Percentiles rank a stretch among this genome's conserved stretches.
Evolutionary conservation across 2,329 filamentous ascomycete genomes (phyloP).

Genomic region (Pseudogymnoascus sp.): DNA sequence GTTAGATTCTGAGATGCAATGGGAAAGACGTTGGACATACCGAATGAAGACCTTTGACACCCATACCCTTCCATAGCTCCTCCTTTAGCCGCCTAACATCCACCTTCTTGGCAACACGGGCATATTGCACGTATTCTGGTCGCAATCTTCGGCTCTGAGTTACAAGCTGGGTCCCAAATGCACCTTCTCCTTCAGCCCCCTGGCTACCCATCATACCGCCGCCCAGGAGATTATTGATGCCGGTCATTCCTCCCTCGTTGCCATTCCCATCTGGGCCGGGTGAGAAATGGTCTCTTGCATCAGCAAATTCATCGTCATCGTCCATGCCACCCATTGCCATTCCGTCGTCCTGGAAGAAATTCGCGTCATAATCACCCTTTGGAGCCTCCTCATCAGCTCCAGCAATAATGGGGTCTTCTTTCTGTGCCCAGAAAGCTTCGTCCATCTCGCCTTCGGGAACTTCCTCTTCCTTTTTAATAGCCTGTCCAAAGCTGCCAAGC

Average conservation of each 20-base stretch:
- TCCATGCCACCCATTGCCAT: constrained; percentile 54
- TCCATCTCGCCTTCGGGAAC: constrained; percentile 72
- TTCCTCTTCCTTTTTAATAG: constrained; percentile 41
- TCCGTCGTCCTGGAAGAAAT: constrained; percentile 92
- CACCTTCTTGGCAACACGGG: constrained; percentile 62
- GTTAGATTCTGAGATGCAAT: constrained; percentile 12
- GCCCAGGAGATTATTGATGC: constrained; percentile 42
- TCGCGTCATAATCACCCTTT: constrained; percentile 83
- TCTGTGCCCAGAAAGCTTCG: constrained; percentile 86
- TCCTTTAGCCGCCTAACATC: constrained; percentile 61
- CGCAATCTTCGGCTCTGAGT: constrained; percentile 54
- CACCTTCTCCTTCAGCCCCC: constrained; percentile 30
- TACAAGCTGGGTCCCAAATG: constrained; percentile 59
- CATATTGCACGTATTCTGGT: constrained; percentile 64
- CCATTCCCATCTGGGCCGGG: constrained; percentile 47
- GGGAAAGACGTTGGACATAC: constrained; percentile 31
- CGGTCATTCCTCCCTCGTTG: constrained; percentile 38
- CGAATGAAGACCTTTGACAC: constrained; percentile 40
- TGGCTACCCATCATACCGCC: constrained; percentile 41
- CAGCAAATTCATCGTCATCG: constrained; percentile 67
- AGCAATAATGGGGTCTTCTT: constrained; percentile 41
- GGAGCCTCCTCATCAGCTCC: constrained; percentile 50
- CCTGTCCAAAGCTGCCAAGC: constrained; percentile 34
- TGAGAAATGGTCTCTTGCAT: constrained; percentile 71
- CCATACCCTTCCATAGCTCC: constrained; percentile 61